phyloP scores from a whole-genome alignment of 2,329 filamentous ascomycete species.

The Sporothrix brasiliensis region DNA sequence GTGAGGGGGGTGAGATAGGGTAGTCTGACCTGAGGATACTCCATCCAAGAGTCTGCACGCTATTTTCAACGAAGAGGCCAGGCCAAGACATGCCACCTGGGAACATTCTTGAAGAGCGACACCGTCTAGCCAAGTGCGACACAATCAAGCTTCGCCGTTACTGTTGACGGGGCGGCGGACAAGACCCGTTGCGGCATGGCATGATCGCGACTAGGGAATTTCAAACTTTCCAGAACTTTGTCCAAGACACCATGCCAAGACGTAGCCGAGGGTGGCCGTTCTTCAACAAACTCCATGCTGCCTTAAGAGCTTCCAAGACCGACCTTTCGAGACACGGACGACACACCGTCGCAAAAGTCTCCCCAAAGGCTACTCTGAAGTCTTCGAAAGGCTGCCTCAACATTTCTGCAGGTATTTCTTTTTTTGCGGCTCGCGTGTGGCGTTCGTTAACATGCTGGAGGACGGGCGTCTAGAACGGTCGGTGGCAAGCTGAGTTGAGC shows the following conservation, averaged over 20 bases:
- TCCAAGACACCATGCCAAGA: neutral
- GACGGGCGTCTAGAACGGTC: neutral
- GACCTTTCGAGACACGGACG: neutral
- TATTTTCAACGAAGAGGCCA: neutral
- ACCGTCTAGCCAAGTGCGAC: neutral
- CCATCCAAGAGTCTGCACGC: neutral
- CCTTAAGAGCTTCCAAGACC: neutral
- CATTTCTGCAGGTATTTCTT: neutral
- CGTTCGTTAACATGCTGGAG: conserved; percentile 12
- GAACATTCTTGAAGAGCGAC: neutral
- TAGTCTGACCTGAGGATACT: neutral
- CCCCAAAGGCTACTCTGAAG: neutral
- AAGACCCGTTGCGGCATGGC: neutral
- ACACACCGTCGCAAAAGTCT: neutral
- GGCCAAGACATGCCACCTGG: neutral
- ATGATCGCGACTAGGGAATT: neutral
- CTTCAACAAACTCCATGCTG: neutral
- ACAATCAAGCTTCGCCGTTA: neutral
- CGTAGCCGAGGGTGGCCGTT: no score
- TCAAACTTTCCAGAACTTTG: conserved; percentile 1
- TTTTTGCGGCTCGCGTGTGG: conserved; percentile 4
- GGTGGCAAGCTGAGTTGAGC: neutral
- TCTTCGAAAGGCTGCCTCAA: neutral
- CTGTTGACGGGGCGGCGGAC: neutral
- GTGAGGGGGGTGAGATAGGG: neutral